Evolutionary conservation across 2,329 filamentous ascomycete genomes (phyloP).

Genomic region (Catunica adiposa): DNA sequence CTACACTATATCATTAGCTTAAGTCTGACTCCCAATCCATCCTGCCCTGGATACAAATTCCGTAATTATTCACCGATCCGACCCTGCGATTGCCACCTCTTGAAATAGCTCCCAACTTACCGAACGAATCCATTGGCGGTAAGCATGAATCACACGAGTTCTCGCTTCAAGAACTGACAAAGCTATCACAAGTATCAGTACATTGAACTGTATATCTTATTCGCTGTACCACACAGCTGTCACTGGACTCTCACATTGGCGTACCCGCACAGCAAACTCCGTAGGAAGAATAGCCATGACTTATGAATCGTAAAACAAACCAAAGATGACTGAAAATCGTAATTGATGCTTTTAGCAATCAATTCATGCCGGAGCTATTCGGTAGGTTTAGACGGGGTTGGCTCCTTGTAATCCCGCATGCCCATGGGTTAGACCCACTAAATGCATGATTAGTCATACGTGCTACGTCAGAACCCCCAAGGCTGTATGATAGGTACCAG

Average conservation of each 20-base stretch:
- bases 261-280: conserved; percentile 68
- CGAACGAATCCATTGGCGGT: conserved; percentile 90
- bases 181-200: conserved; percentile 39
- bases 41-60: no score
- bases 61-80: no score
- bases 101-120: conserved; percentile 40
- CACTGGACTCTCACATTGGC: conserved; percentile 46
- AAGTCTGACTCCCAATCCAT: no score
- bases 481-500: neutral
- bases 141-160: conserved; percentile 69
- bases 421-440: neutral
- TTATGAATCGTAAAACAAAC: neutral
- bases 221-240: neutral
- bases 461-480: neutral
- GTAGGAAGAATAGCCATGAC: conserved; percentile 88
- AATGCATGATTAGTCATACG: neutral
- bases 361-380: neutral
- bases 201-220: conserved; percentile 15
- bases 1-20: no score
- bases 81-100: no score
- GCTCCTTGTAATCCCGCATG: neutral
- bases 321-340: neutral
- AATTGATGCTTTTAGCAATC: neutral
- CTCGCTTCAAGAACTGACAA: conserved; percentile 80
- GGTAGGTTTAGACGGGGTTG: neutral